A percentile compares a stretch with the other conserved stretches of the same genome.
Evolutionary conservation across 2,329 filamentous ascomycete species (phyloP).

Genomic region (Didymella keratinophila): DNA sequence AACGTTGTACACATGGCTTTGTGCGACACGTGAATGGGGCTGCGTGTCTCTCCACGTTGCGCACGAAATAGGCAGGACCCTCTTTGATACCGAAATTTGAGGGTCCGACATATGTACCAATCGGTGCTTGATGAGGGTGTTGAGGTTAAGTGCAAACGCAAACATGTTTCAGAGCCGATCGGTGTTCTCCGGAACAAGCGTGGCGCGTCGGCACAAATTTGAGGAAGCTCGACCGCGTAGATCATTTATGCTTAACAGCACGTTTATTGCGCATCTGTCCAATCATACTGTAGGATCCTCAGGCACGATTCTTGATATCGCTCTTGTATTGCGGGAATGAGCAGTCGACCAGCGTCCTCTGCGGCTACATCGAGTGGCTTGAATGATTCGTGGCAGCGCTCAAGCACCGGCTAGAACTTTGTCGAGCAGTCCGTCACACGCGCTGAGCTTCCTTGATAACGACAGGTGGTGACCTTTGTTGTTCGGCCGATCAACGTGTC

Average conservation of each 20-base stretch:
- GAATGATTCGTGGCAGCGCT: neutral
- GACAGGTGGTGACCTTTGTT: neutral
- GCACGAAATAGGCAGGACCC: slow-evolving; percentile 4
- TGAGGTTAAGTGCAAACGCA: slow-evolving; percentile 15
- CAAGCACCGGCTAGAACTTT: slow-evolving; percentile 8
- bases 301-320: slow-evolving; percentile 3
- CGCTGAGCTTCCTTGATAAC: neutral
- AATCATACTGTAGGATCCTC: slow-evolving; percentile 2
- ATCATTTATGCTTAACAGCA: slow-evolving; percentile 15
- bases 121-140: slow-evolving; percentile 14
- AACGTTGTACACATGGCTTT: slow-evolving; percentile 7
- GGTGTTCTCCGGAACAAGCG: neutral
- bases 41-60: slow-evolving; percentile 19
- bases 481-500: neutral
- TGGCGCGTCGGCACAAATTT: slow-evolving; percentile 13
- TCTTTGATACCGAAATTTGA: slow-evolving; percentile 12
- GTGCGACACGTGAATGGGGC: slow-evolving; percentile 14
- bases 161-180: slow-evolving; percentile 13
- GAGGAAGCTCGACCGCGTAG: slow-evolving; percentile 17
- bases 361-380: slow-evolving; percentile 4
- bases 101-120: slow-evolving; percentile 12
- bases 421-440: neutral
- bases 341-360: slow-evolving; percentile 5
- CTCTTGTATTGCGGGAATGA: slow-evolving; percentile 16
- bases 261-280: slow-evolving; percentile 7